Conservation (phyloP, 1,139 yeast genomes). For the Sugiyamaella sp. region DNA sequence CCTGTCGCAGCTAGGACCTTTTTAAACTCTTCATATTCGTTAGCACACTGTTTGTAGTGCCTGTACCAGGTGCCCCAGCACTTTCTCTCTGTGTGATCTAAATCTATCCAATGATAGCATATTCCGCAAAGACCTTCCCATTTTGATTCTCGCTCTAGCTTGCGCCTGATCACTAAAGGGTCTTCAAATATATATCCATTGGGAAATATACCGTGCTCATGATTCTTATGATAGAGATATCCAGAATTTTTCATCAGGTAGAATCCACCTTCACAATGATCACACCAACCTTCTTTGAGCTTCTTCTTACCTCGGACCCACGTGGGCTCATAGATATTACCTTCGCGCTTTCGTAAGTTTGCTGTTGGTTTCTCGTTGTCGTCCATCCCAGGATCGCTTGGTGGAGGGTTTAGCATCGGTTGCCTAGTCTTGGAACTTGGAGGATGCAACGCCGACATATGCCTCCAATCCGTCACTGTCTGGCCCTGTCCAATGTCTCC, state of each 20-base stretch:
- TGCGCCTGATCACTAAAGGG: conserved; percentile 36
- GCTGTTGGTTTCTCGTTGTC: conserved; percentile 24
- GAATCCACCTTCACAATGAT: conserved; percentile 35
- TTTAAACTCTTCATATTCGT: conserved; percentile 37
- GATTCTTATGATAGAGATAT: conserved; percentile 38
- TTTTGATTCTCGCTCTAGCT: conserved; percentile 34
- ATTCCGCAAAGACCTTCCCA: conserved; percentile 41
- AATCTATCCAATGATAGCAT: conserved; percentile 39
- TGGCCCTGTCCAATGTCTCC: conserved; percentile 34
- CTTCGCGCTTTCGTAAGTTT: conserved; percentile 30
- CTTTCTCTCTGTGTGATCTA: conserved; percentile 35
- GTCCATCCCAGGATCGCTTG: conserved; percentile 19
- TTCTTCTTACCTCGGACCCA: conserved; percentile 32
- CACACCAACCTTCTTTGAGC: conserved; percentile 38
- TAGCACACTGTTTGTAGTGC: conserved; percentile 37
- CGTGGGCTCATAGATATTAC: conserved; percentile 33
- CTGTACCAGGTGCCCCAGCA: conserved; percentile 40
- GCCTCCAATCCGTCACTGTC: conserved; percentile 34
- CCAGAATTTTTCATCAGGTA: conserved; percentile 37
- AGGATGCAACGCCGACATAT: conserved; percentile 27
- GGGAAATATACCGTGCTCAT: conserved; percentile 39
- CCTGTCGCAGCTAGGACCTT: conserved; percentile 34
- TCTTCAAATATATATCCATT: conserved; percentile 38
- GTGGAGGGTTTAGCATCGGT: conserved; percentile 24
- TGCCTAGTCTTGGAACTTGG: conserved; percentile 30